Base-by-base conservation (phyloP, 139 green algal genomes). In the Trebouxia sp. region DNA sequence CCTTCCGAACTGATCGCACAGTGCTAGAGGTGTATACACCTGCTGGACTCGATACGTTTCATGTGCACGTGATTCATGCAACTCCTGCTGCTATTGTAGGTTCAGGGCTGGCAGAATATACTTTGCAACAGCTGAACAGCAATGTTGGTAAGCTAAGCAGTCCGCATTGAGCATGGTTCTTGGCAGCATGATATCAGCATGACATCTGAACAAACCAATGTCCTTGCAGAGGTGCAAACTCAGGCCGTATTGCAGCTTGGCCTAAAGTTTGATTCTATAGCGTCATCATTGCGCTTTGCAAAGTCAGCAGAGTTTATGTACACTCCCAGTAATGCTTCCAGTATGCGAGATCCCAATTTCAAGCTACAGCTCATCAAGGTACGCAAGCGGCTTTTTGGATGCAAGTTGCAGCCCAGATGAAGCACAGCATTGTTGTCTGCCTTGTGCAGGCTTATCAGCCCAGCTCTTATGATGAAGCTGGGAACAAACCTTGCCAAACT, bases 361-460 rank as follows among this genome's bases (percentile, higher is more conserved):
- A 62, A 62, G 14, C 14, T 62, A 62, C 10, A 62, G 14, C 50
- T 62, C 50, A 62, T 62, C 50, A 62, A 28, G 50, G 50, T 62
- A 26, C 5, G 28, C 50, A 26, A 28, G 50, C 8, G n/a, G 5
- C 28, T 15, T 15, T 62, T 15, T 62, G 14, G 10, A 28, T 62
- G 50, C 10, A 62, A 15, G 5, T 62, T 26, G 28, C 8, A 15
- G n/a, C n/a, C n/a, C n/a, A n/a, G n/a, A 15, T 15, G 17, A 28
- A 28, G 12, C 28, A 22, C 28, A 62, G 12, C 50, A 62, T 32
- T 26, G 14, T 62, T 26, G 10, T 28, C 26, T 26, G 28, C 5
- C 50, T 62, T 62, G 50, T 62, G 50, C 50, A 62, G 50, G 50
- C 50, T 62, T 26, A 62, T 62, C 50, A 62, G 50, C 50, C 10